Conservation (phyloP, 2,329 filamentous ascomycete species). For the Lachnellula suecica region DNA sequence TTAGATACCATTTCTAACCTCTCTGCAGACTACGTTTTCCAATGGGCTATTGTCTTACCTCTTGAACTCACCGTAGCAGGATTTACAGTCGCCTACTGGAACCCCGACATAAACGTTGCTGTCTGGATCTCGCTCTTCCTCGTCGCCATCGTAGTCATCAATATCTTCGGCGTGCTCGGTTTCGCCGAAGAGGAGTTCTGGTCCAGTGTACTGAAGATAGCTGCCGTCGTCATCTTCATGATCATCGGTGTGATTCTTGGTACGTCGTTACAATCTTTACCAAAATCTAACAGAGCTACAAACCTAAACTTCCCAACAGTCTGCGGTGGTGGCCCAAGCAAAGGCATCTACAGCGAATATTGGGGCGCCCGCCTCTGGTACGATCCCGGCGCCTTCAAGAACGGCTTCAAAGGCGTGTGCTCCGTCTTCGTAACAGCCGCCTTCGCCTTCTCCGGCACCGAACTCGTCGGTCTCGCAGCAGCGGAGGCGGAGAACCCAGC, state of each 20-base stretch:
- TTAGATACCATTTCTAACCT: constrained; percentile 6
- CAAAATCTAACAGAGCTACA: no score
- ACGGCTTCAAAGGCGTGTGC: constrained; percentile 82
- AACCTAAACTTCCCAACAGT: constrained; percentile 89
- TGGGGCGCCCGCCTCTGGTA: no score
- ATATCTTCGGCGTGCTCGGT: constrained; percentile 81
- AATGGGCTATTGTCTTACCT: constrained; percentile 83
- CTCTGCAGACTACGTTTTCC: constrained; percentile 71
- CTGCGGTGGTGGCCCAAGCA: constrained; percentile 71
- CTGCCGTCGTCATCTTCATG: constrained; percentile 85
- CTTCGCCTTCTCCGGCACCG: constrained; percentile 74
- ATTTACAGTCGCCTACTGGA: constrained; percentile 82
- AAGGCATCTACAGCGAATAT: constrained; percentile 72
- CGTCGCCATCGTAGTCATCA: constrained; percentile 71
- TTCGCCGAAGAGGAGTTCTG: constrained; percentile 89
- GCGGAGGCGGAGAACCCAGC: constrained; percentile 78
- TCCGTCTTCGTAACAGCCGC: constrained; percentile 75
- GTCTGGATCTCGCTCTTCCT: constrained; percentile 84
- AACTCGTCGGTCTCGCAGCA: constrained; percentile 73
- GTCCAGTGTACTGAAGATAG: constrained; percentile 81
- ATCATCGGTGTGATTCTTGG: constrained; percentile 40
- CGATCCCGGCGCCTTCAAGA: constrained; percentile 76
- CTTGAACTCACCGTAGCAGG: constrained; percentile 84
- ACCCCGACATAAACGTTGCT: constrained; percentile 50
- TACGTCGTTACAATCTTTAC: no score